Conservation (phyloP, 2,329 filamentous ascomycete species). For the Paradendryphiella salina region DNA sequence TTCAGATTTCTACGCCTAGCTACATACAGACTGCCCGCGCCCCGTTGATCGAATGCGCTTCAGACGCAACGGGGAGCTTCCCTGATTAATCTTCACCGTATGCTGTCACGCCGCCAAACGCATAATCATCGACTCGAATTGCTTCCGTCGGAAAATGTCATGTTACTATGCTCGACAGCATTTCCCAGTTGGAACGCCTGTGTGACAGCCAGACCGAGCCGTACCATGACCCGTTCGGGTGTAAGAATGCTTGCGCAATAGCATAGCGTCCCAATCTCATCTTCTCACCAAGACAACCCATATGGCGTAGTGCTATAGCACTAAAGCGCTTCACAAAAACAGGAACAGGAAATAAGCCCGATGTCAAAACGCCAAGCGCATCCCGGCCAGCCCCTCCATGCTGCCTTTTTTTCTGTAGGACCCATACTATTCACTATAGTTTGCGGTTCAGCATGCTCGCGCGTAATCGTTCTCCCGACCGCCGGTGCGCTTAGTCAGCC, state of each 20-base stretch:
- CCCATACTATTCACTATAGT: not conserved
- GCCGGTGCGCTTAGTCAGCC: slow-evolving; percentile 15
- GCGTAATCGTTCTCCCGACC: slow-evolving; percentile 10
- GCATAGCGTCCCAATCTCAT: slow-evolving; percentile 6
- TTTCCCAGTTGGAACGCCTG: not conserved
- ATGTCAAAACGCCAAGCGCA: not conserved
- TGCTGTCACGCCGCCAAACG: slow-evolving; percentile 8
- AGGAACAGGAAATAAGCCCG: slow-evolving; percentile 31
- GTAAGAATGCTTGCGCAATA: slow-evolving; percentile 10
- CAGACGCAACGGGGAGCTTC: slow-evolving; percentile 8
- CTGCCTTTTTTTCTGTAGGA: not conserved
- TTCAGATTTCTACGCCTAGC: slow-evolving; percentile 16
- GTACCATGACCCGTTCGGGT: slow-evolving; percentile 7
- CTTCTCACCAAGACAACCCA: slow-evolving; percentile 3
- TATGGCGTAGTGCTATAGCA: slow-evolving; percentile 18
- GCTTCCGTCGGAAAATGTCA: not conserved
- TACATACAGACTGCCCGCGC: slow-evolving; percentile 2
- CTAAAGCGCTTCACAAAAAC: slow-evolving; percentile 10
- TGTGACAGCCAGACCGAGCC: slow-evolving; percentile 11
- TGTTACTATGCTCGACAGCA: not conserved
- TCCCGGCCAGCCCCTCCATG: slow-evolving; percentile 3
- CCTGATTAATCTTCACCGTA: slow-evolving; percentile 8
- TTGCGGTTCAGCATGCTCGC: not conserved
- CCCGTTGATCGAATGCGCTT: slow-evolving; percentile 2
- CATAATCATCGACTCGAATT: slow-evolving; percentile 3